Evolutionary conservation across 192 early-diverging fungal genomes (phyloP), one percentile per base, ranked within the genome.

Genomic region (Coemansia sp.): DNA sequence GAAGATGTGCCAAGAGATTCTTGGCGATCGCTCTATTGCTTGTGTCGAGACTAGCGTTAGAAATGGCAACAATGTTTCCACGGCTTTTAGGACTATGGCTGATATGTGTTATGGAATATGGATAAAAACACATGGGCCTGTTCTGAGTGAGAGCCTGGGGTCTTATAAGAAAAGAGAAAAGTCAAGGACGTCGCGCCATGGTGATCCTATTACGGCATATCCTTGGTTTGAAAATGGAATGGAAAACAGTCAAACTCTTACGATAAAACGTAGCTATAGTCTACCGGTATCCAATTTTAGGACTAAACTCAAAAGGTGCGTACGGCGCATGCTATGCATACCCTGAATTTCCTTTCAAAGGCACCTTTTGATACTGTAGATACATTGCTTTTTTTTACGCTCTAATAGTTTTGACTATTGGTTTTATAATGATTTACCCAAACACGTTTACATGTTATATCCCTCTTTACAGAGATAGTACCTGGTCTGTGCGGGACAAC

Each of bases 131-230:
- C 34, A 49, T 36, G 47, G 10, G 30, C 33, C 47, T 3, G 33
- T 32, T 32, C 10, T 14, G 4, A 25, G 14, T 13, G 23, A 14
- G 23, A 6, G 1, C 3, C 9, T 5, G 32, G 29, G 9, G 18
- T 19, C 10, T 9, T 4, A 18, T 1, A 3, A 7, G 17, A 36
- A 14, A 32, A 48, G 46, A 22, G 32, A 22, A 28, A 55, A 56
- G 43, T n/a, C 27, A 32, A 47, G 62, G 26, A 17, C 22, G 19
- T 73, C 71, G 9, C 46, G 59, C 14, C 71, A 73, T 20, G 71
- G 71, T 36, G 71, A 73, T 55, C 71, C 71, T 5, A 73, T 73
- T 18, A 25, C 29, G 8, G 18, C 46, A 14, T 63, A 67, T 41
- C 46, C 54, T 17, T 26, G 25, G 9, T 58, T 70, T 38, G 67